Evolutionary conservation across 2,329 filamentous ascomycete species (phyloP).

Genomic region (Macrophomina tecta): DNA sequence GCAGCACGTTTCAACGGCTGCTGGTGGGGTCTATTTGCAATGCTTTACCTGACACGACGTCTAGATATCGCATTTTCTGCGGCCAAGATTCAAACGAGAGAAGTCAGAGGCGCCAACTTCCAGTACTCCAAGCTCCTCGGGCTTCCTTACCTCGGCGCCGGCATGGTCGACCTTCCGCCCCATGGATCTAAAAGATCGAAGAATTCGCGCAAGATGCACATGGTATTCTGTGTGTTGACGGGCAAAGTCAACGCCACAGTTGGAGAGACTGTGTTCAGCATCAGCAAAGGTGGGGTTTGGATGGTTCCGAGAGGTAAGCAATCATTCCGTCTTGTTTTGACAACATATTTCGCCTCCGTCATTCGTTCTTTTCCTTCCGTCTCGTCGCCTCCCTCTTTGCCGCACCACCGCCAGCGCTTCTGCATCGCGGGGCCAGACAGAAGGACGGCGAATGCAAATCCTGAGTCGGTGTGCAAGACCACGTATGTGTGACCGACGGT

Average conservation of each 20-base stretch:
- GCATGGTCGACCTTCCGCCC: slow-evolving; percentile 86
- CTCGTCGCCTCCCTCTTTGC: neutral
- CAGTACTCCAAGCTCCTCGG: slow-evolving; percentile 83
- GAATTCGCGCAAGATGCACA: slow-evolving; percentile 94
- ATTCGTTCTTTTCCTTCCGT: slow-evolving; percentile 4
- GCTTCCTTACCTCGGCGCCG: slow-evolving; percentile 85
- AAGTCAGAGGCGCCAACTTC: slow-evolving; percentile 73
- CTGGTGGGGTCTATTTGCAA: neutral
- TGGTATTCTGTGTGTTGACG: slow-evolving; percentile 89
- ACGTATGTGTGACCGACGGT: slow-evolving; percentile 40
- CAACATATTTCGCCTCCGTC: slow-evolving; percentile 2
- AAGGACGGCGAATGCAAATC: slow-evolving; percentile 17
- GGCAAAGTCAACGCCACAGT: slow-evolving; percentile 83
- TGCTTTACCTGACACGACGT: slow-evolving; percentile 5
- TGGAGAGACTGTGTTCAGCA: slow-evolving; percentile 76
- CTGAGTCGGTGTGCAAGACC: slow-evolving; percentile 31
- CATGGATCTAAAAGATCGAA: slow-evolving; percentile 85
- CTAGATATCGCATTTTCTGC: slow-evolving; percentile 66
- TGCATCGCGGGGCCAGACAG: slow-evolving; percentile 20
- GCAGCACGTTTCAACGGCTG: slow-evolving; percentile 35
- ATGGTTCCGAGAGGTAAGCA: slow-evolving; percentile 90
- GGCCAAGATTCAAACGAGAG: slow-evolving; percentile 61
- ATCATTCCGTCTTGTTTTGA: slow-evolving; percentile 28
- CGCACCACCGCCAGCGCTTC: neutral
- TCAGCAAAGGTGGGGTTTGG: slow-evolving; percentile 87